phyloP scores from a whole-genome alignment of 1,284 basidiomycete genomes.

The Thelephora terrestris region DNA sequence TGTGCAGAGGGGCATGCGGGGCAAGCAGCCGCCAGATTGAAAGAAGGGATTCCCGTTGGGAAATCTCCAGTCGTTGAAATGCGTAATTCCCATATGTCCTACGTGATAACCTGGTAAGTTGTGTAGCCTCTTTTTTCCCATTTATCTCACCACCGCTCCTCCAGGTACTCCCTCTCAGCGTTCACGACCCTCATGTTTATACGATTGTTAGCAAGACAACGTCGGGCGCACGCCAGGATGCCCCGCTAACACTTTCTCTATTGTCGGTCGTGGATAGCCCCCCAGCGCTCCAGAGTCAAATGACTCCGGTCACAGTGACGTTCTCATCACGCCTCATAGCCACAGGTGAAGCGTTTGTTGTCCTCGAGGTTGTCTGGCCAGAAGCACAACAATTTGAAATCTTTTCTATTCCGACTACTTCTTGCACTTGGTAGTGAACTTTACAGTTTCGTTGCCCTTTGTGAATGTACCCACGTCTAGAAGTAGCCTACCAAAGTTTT shows the following conservation, averaged over 20 bases:
- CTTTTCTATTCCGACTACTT: too few relatives aligned
- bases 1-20: constrained; percentile 68
- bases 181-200: constrained; percentile 58
- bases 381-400: too few relatives aligned
- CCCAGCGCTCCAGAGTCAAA: too few relatives aligned
- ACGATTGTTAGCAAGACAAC: constrained; percentile 43
- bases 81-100: constrained; percentile 91
- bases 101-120: constrained; percentile 91
- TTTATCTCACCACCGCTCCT: constrained; percentile 3
- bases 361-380: too few relatives aligned
- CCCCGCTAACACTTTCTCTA: constrained; percentile 17
- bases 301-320: too few relatives aligned
- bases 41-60: constrained; percentile 79
- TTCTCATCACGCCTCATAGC: too few relatives aligned
- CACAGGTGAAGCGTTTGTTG: too few relatives aligned
- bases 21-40: constrained; percentile 53
- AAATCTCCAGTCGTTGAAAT: constrained; percentile 80
- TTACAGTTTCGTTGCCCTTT: too few relatives aligned
- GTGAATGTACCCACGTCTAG: too few relatives aligned
- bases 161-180: constrained; percentile 64
- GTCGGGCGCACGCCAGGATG: constrained; percentile 25
- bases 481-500: too few relatives aligned
- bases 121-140: constrained; percentile 2
- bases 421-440: too few relatives aligned
- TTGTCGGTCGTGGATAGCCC: not conserved